phyloP scores from a whole-genome alignment of 2,329 filamentous ascomycete species.

The Plenodomus tracheiphilus region DNA sequence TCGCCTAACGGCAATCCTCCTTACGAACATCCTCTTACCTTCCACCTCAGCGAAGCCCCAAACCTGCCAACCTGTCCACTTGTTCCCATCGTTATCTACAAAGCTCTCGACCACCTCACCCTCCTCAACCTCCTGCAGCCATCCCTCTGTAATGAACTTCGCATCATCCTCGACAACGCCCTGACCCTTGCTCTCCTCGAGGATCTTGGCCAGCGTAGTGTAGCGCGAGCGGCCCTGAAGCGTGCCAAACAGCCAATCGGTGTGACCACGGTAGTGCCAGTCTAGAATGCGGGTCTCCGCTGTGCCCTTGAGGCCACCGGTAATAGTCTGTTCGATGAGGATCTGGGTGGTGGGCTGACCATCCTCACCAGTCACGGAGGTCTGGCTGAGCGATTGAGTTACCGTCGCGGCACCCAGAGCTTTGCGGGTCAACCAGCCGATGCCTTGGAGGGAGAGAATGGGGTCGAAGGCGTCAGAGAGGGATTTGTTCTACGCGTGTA shows the following conservation, averaged over 20 bases:
- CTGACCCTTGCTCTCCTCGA: conserved; percentile 26
- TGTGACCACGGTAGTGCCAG: conserved; percentile 65
- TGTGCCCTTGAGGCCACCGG: conserved; percentile 71
- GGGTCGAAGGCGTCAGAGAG: conserved; percentile 71
- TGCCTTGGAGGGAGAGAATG: conserved; percentile 64
- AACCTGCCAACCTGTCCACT: conserved; percentile 43
- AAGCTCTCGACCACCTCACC: conserved; percentile 41
- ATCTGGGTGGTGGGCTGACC: conserved; percentile 56
- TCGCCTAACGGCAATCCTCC: conserved; percentile 40
- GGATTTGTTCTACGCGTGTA: conserved; percentile 66
- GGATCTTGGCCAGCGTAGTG: conserved; percentile 35
- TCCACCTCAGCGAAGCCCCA: conserved; percentile 40
- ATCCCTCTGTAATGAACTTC: conserved; percentile 30
- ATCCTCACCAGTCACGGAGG: conserved; percentile 21
- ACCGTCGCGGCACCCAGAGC: conserved; percentile 70
- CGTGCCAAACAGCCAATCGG: conserved; percentile 78
- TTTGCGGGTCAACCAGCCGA: conserved; percentile 70
- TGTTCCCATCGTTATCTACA: conserved; percentile 38
- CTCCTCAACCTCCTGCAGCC: conserved; percentile 33
- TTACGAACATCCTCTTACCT: conserved; percentile 35
- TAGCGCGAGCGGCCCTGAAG: conserved; percentile 65
- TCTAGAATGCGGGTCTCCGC: conserved; percentile 61
- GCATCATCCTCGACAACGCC: conserved; percentile 25
- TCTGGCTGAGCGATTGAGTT: conserved; percentile 60
- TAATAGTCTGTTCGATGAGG: conserved; percentile 71